phyloP scores from a whole-genome alignment of 495 filamentous ascomycete species.

The Lasiosphaeria hispida region DNA sequence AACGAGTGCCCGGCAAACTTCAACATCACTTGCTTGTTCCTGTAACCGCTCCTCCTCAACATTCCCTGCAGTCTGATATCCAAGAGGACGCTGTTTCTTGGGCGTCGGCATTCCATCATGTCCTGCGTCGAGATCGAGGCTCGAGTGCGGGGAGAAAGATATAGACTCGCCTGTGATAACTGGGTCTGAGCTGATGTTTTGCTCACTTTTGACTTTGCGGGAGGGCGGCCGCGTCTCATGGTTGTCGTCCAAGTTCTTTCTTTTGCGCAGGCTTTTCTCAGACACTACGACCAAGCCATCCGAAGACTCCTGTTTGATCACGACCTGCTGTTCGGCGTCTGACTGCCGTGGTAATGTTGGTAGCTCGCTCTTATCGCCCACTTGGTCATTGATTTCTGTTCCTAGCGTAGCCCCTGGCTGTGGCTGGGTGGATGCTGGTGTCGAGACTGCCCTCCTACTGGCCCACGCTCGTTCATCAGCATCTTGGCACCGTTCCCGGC shows the following conservation, averaged over 20 bases:
- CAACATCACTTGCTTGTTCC: too few relatives aligned
- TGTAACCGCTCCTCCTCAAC: background rate
- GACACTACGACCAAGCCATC: conserved; percentile 44
- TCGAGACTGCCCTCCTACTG: conserved; percentile 2
- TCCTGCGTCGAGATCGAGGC: conserved; percentile 73
- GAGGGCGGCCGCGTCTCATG: conserved; percentile 3
- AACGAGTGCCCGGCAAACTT: too few relatives aligned
- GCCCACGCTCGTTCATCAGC: background rate
- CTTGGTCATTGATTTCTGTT: background rate
- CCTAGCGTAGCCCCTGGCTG: background rate
- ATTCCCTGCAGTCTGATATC: background rate
- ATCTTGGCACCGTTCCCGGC: background rate
- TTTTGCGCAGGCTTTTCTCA: conserved; percentile 42
- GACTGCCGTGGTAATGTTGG: conserved; percentile 23
- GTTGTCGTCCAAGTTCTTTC: conserved; percentile 31
- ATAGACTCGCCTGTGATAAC: conserved; percentile 33
- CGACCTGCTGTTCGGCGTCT: conserved; percentile 5
- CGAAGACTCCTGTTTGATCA: conserved; percentile 41
- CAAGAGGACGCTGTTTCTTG: conserved; percentile 40
- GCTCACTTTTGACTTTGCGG: conserved; percentile 35
- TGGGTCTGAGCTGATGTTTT: conserved; percentile 33
- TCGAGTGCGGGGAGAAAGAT: conserved; percentile 46
- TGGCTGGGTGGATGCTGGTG: background rate
- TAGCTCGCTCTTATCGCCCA: conserved; percentile 20
- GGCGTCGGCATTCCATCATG: conserved; percentile 59